Percentiles rank a stretch among this genome's conserved stretches.
These are phyloP conservation scores for Fusarium sp. DNA, from an alignment of 2,329 filamentous ascomycete species.

Conservation along the genomic window DNA sequence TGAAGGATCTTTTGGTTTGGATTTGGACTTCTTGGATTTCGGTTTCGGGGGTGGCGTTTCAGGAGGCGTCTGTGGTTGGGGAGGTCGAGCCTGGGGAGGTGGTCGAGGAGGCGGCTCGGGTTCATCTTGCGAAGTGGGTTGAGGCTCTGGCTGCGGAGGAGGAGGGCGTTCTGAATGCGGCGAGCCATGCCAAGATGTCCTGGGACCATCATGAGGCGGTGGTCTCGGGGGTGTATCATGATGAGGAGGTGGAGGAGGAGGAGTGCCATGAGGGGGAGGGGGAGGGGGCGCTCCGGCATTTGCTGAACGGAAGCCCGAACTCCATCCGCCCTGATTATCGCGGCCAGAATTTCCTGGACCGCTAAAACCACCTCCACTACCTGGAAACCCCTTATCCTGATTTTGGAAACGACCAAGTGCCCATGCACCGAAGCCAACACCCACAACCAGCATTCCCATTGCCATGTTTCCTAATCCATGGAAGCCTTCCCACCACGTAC, in stretches of 20 bases:
- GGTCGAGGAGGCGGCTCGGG: conserved; percentile 38
- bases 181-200: conserved; percentile 51
- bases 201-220: conserved; percentile 46
- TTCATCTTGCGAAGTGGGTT: conserved; percentile 28
- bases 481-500: conserved; percentile 76
- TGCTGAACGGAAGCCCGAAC: conserved; percentile 44
- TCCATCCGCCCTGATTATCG: conserved; percentile 44
- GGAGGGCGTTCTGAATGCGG: conserved; percentile 39
- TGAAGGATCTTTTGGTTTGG: conserved; percentile 22
- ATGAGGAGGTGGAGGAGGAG: conserved; percentile 50
- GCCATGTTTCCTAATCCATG: conserved; percentile 77
- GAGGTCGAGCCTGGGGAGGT: conserved; percentile 28
- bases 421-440: conserved; percentile 82
- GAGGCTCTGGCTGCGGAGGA: conserved; percentile 35
- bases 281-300: conserved; percentile 48
- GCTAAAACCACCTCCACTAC: conserved; percentile 29
- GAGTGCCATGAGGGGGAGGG: conserved; percentile 45
- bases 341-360: conserved; percentile 35
- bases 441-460: conserved; percentile 75
- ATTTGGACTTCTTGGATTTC: conserved; percentile 22
- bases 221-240: conserved; percentile 40
- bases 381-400: conserved; percentile 36
- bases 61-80: conserved; percentile 31
- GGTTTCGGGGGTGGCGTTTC: conserved; percentile 40
- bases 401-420: conserved; percentile 56